Conservation (phyloP, 2,329 filamentous ascomycete species). For the Aspergillus floridensis region DNA sequence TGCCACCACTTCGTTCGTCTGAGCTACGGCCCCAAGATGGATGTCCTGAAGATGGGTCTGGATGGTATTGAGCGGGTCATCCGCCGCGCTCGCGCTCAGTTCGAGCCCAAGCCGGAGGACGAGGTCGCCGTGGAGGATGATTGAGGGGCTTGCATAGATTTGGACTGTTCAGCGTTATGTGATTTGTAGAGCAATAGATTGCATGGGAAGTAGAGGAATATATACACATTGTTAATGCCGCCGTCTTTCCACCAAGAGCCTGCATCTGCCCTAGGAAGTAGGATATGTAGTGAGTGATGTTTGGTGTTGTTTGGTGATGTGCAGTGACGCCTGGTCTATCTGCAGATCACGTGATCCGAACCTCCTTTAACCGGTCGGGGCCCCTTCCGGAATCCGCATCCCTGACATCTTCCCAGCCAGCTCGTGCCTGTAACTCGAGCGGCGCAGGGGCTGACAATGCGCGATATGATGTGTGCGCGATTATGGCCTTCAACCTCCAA, state of each 20-base stretch:
- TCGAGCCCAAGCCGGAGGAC: constrained; percentile 30
- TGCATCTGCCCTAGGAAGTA: not conserved
- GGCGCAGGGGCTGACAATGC: constrained; percentile 10
- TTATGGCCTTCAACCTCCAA: constrained; percentile 54
- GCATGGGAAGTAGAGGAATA: not conserved
- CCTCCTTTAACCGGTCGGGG: not conserved
- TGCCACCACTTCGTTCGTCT: constrained; percentile 90
- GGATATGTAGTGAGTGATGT: too few species aligned
- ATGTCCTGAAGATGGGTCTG: constrained; percentile 71
- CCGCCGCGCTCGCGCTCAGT: constrained; percentile 42
- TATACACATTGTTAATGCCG: not conserved
- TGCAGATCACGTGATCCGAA: not conserved
- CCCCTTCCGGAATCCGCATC: not conserved
- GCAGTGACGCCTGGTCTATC: not conserved
- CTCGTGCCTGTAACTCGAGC: not conserved
- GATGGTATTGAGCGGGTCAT: constrained; percentile 83
- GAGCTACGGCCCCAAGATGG: constrained; percentile 80
- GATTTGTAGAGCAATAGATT: constrained; percentile 6
- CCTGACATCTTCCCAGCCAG: not conserved
- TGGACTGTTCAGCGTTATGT: not conserved
- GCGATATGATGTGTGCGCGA: constrained; percentile 24
- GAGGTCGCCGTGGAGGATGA: constrained; percentile 39
- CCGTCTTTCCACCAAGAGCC: not conserved
- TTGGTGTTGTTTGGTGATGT: too few species aligned
- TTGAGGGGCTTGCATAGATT: constrained; percentile 12